Evolutionary conservation across 495 filamentous ascomycete genomes (phyloP).

Genomic region (Monascus purpureus): DNA sequence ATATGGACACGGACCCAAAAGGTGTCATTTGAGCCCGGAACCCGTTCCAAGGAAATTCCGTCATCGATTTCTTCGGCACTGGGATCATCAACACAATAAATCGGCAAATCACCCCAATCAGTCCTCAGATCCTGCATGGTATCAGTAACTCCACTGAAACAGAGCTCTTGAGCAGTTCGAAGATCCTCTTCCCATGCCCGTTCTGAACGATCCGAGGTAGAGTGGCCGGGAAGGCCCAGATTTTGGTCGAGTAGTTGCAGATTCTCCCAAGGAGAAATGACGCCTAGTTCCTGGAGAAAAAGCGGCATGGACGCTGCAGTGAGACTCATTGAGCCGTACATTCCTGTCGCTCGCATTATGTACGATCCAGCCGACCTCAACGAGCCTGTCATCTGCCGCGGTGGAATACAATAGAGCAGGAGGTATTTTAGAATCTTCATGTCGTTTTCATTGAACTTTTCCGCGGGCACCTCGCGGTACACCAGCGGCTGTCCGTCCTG

Average conservation of each 20-base stretch:
- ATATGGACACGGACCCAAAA: constrained; percentile 85
- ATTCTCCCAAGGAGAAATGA: constrained; percentile 71
- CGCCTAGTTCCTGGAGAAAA: constrained; percentile 78
- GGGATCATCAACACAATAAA: constrained; percentile 73
- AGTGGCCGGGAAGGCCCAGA: constrained; percentile 46
- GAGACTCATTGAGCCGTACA: constrained; percentile 50
- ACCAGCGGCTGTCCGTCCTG: constrained; percentile 20
- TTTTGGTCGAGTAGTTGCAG: constrained; percentile 44
- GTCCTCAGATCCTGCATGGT: constrained; percentile 47
- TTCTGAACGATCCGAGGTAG: constrained; percentile 21
- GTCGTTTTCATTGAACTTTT: constrained; percentile 30
- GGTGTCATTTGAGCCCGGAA: constrained; percentile 35
- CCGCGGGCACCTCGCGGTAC: constrained; percentile 25
- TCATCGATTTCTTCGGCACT: constrained; percentile 75
- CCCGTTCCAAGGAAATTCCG: constrained; percentile 63
- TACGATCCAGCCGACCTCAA: constrained; percentile 50
- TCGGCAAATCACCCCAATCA: constrained; percentile 54
- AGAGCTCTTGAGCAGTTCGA: constrained; percentile 14
- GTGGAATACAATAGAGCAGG: constrained; percentile 38
- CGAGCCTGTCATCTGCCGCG: constrained; percentile 35
- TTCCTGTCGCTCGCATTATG: constrained; percentile 55
- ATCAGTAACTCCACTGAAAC: constrained; percentile 15
- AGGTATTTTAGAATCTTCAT: constrained; percentile 53
- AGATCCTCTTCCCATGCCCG: constrained; percentile 16
- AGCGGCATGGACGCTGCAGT: constrained; percentile 42